Evolutionary conservation across 2,329 filamentous ascomycete species (phyloP), one percentile per base, ranked within the genome.

Genomic region (Aspergillus fumigatus): DNA sequence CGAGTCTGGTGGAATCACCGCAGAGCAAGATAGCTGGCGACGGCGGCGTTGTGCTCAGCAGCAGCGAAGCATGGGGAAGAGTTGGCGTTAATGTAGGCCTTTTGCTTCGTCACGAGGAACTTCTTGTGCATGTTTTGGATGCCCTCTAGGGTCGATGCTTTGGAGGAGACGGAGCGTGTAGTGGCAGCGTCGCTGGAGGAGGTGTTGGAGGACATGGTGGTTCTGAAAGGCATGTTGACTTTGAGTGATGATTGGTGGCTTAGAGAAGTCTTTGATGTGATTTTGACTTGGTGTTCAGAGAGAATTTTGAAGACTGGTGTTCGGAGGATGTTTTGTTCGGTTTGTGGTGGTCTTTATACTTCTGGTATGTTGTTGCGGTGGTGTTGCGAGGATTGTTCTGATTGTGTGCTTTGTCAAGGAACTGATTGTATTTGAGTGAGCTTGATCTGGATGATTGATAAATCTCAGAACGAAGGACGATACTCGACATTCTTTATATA

Each of bases 141-240:
- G 49, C 57, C 56, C 53, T 67, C 66, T 23, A 69, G 60, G 2
- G 66, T 67, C 51, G 66, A 61, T 21, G 66, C 63, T 4, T 57
- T 63, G 51, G 66, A 68, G 51, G 61, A 60, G 52, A 55, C 57
- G 50, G 66, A 68, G 53, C 61, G 50, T 52, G 58, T 64, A 11
- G 65, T 67, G 23, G 65, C 54, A 17, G 61, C 43, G 50, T 62
- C 59, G 56, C 56, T 48, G 14, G 60, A 57, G 49, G 57, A 60
- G 54, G 50, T 50, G 7, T 56, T 56, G 56, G 47, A 52, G 52
- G 56, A 53, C 57, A 58, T 59, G 43, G 54, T 60, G 55, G 29
- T 26, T 51, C 43, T 43, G 40, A 43, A 23, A 43, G 40, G 40
- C 40, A 32, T 43, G 41, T 32, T 48, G 7, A 7, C 10, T 43